Evolutionary conservation across 345 rosid genomes (phyloP).

Genomic region (Mallotus nudiflorus): DNA sequence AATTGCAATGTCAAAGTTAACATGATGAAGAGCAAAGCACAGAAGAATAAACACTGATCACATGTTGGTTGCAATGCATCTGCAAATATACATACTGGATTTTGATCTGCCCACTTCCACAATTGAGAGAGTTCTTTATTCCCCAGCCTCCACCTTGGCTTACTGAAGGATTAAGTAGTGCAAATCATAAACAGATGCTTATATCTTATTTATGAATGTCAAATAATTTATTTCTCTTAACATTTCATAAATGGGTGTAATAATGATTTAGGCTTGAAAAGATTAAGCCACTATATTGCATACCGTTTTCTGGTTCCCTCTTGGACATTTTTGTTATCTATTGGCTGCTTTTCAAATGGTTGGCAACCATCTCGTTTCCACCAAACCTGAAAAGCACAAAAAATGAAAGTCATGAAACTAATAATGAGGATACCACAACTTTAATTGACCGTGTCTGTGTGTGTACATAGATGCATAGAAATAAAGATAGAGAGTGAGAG

Average conservation of each 20-base stretch:
- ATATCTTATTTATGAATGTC: too few relatives aligned
- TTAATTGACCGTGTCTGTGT: neutral
- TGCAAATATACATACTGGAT: slow-evolving; percentile 51
- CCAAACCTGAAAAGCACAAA: slow-evolving; percentile 71
- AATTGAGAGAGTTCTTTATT: slow-evolving; percentile 96
- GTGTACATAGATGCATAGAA: neutral
- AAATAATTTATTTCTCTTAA: too few relatives aligned
- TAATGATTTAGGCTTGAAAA: neutral
- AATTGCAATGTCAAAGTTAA: neutral
- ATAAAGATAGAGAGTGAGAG: slow-evolving; percentile 9
- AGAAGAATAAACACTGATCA: neutral
- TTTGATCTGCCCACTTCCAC: slow-evolving; percentile 99
- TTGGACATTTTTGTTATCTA: slow-evolving; percentile 57
- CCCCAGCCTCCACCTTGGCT: slow-evolving; percentile 87
- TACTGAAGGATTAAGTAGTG: slow-evolving; percentile 45
- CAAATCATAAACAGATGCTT: neutral
- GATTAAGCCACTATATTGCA: slow-evolving; percentile 10
- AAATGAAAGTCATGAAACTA: slow-evolving; percentile 13
- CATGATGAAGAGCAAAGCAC: neutral
- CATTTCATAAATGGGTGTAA: too few relatives aligned
- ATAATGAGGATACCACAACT: slow-evolving; percentile 13
- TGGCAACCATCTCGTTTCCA: slow-evolving; percentile 99
- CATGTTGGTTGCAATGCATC: slow-evolving; percentile 1
- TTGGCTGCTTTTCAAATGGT: slow-evolving; percentile 88
- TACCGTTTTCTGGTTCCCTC: slow-evolving; percentile 82